Conservation (phyloP, 495 filamentous ascomycete genomes). For the Aspergillus affinis region DNA sequence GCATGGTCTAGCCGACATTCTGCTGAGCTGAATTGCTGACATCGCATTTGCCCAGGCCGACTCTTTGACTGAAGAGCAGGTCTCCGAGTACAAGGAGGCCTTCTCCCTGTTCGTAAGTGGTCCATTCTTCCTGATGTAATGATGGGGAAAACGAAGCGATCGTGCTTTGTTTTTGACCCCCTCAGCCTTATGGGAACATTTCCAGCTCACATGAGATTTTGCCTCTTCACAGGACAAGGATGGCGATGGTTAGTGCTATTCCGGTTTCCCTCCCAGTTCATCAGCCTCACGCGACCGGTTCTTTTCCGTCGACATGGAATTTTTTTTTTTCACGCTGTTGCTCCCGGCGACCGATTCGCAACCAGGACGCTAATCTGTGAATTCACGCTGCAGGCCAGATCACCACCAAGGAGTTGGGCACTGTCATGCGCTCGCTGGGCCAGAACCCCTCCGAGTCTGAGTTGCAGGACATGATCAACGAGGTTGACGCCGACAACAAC, state of each 20-base stretch:
- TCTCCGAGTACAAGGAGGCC: slow-evolving; percentile 99
- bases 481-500: slow-evolving; percentile 99
- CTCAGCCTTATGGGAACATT: neutral
- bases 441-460: slow-evolving; percentile 99
- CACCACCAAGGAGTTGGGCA: slow-evolving; percentile 98
- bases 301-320: neutral
- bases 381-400: slow-evolving; percentile 73
- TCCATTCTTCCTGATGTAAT: neutral
- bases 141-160: neutral
- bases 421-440: slow-evolving; percentile 98
- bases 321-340: slow-evolving; percentile 1
- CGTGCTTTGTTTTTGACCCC: neutral
- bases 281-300: slow-evolving; percentile 2
- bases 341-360: slow-evolving; percentile 4
- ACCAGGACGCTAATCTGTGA: slow-evolving; percentile 6
- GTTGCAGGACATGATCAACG: slow-evolving; percentile 99
- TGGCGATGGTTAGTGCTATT: slow-evolving; percentile 86
- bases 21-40: slow-evolving; percentile 25
- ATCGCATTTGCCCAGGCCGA: slow-evolving; percentile 62
- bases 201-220: slow-evolving; percentile 22
- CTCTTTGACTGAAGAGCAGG: slow-evolving; percentile 97
- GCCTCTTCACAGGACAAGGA: slow-evolving; percentile 82
- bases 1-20: slow-evolving; percentile 26
- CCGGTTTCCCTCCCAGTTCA: slow-evolving; percentile 7
- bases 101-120: slow-evolving; percentile 98